A percentile compares a stretch with the other conserved stretches of the same genome.
phyloP scores from a whole-genome alignment of 2,329 filamentous ascomycete genomes.

The Biscogniauxia mediterranea region DNA sequence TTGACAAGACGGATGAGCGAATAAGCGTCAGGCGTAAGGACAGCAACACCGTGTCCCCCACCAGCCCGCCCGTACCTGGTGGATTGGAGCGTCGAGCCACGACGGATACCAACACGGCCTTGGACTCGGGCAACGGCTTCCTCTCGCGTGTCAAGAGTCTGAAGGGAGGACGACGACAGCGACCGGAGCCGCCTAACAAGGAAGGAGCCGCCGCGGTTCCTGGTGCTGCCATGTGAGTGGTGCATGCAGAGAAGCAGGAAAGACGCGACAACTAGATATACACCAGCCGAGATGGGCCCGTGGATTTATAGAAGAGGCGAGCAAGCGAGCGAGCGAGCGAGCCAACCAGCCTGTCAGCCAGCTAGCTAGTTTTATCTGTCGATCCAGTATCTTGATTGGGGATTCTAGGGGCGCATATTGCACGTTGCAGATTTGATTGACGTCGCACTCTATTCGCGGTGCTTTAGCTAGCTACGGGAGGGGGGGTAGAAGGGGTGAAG shows the following conservation, averaged over 20 bases:
- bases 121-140: slow-evolving; percentile 56
- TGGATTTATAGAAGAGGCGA: neutral
- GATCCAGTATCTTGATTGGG: neutral
- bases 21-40: slow-evolving; percentile 45
- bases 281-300: neutral
- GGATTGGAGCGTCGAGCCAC: slow-evolving; percentile 65
- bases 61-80: slow-evolving; percentile 52
- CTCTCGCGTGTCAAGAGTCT: slow-evolving; percentile 79
- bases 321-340: too few relatives aligned
- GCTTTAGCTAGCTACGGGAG: neutral
- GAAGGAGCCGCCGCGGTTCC: slow-evolving; percentile 17
- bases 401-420: neutral
- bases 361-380: neutral
- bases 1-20: slow-evolving; percentile 55
- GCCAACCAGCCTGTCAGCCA: too few relatives aligned
- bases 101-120: slow-evolving; percentile 45
- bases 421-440: neutral
- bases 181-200: slow-evolving; percentile 33
- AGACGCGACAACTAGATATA: neutral
- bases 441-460: neutral
- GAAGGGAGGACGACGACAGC: slow-evolving; percentile 64
- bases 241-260: neutral
- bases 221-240: slow-evolving; percentile 21
- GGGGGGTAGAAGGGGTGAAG: neutral
- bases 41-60: slow-evolving; percentile 33